Base-by-base conservation (phyloP, 1,284 basidiomycete genomes). In the Cerrena zonata region DNA sequence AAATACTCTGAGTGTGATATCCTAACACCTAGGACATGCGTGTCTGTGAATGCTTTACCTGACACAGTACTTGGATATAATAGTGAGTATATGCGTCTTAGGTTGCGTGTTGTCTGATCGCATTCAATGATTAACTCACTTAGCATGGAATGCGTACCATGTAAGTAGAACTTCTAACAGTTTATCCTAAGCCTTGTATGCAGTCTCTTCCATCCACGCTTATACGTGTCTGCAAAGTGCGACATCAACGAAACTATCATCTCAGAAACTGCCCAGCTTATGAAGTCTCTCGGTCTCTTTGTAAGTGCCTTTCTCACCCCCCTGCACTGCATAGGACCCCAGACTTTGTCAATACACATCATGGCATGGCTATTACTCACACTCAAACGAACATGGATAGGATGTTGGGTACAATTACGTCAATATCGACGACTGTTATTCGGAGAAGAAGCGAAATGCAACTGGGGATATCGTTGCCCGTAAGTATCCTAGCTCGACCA, bases 381-480 rank as follows among this genome's bases (percentile, higher is more conserved):
- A n/a, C n/a, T n/a, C n/a, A n/a, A n/a, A n/a, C n/a, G n/a, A n/a
- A n/a, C n/a, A n/a, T n/a, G n/a, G n/a, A n/a, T n/a, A 68, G 66
- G 68, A 65, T 21, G 64, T 62, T 11, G 72, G 72, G 0, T 74
- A 73, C 54, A 64, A 54, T 23, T 60, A 66, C 42, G 62, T 72
- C 46, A 71, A 72, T 53, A 53, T 72, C 38, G 71, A 73, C 54
- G 71, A 72, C 52, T 73, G 71, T 54, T 73, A 67, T 54, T 55
- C 69, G 2, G 62, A 70, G 62, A 69, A 61, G 64, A 69, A 65
- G 52, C 55, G 63, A 11, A 67, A 58, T 22, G 46, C 64, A 0
- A 50, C 61, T 4, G 71, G 71, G 0, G 53, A 59, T 44, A 60
- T 72, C 22, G 60, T 65, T 13, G 61, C 66, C n/a, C 63, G 69